Base-by-base conservation (phyloP, 1,284 basidiomycete species). In the Ustilago xerochloae region DNA sequence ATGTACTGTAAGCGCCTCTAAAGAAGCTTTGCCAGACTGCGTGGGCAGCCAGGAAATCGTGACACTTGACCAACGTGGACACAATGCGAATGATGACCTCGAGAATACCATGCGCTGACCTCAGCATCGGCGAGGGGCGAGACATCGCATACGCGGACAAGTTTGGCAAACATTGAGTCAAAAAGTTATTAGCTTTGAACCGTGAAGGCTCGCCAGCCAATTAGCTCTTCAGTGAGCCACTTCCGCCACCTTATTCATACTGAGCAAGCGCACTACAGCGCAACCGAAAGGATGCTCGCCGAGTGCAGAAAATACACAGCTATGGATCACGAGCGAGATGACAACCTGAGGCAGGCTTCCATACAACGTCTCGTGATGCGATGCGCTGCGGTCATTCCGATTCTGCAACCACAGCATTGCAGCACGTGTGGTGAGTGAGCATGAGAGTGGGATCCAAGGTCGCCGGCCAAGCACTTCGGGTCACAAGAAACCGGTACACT, bases 131-230 rank as follows among this genome's bases (percentile, higher is more conserved):
- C 18, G 35, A 36, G 33, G 45, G 53, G 53, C 58, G 53, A 55
- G 22, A 29, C 54, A 48, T 28, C 64, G 58, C 54, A 62, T 52
- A 33, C 53, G 53, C 53, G 58, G 45, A 47, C 43, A 53, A 26
- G 24, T 58, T 56, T 47, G 59, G 48, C 9, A 39, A 46, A 62
- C 30, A 10, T 52, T 67, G 64, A 67, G 64, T 43, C 18, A 52
- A 60, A 57, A 12, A 4, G 20, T 35, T 41, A 13, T n/a, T 50
- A 61, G 35, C 41, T 51, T n/a, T 43, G 3, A 6, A 26, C 16
- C 15, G 2, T 29, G 30, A 58, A 41, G 29, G 26, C 33, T 50
- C 36, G 29, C 5, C 51, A 47, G 58, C 58, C 64, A 67, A 53
- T 28, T 18, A 38, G n/a, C 15, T 28, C 20, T 39, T 13, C 18